phyloP scores from a whole-genome alignment of 805 yeast species.

The Starmera pachycereana region DNA sequence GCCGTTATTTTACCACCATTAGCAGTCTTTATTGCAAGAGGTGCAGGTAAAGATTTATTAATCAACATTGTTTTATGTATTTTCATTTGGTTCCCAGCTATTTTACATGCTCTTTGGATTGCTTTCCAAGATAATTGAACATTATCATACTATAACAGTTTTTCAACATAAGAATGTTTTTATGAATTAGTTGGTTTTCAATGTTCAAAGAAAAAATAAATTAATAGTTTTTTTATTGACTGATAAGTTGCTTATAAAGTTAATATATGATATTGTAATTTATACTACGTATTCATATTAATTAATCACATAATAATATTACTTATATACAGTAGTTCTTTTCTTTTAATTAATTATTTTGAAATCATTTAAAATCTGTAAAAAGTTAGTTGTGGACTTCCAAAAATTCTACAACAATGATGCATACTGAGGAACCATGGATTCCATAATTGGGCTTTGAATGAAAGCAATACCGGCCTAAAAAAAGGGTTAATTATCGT shows the following conservation, averaged over 20 bases:
- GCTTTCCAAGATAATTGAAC: conserved; percentile 21
- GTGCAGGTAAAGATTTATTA: conserved; percentile 53
- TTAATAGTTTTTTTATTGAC: not conserved
- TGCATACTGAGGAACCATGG: conserved; percentile 61
- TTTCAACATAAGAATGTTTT: not conserved
- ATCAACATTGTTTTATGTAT: conserved; percentile 53
- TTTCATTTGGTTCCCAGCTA: conserved; percentile 71
- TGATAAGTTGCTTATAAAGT: too few relatives aligned
- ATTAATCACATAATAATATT: too few relatives aligned
- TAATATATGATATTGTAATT: too few relatives aligned
- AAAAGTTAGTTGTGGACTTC: too few relatives aligned
- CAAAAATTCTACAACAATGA: too few relatives aligned
- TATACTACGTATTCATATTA: too few relatives aligned
- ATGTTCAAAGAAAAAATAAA: not conserved
- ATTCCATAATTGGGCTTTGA: conserved; percentile 72
- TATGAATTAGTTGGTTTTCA: not conserved
- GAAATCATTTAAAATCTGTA: too few relatives aligned
- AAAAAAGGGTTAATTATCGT: not conserved
- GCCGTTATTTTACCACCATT: conserved; percentile 67
- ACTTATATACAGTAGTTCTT: too few relatives aligned
- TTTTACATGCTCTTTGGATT: conserved; percentile 63
- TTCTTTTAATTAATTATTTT: not conserved
- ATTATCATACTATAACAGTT: too few relatives aligned
- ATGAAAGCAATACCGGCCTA: conserved; percentile 65
- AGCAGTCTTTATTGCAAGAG: conserved; percentile 63